Conservation (phyloP, 352 stramenopile genomes). For the Thalassiosira delicatula region DNA sequence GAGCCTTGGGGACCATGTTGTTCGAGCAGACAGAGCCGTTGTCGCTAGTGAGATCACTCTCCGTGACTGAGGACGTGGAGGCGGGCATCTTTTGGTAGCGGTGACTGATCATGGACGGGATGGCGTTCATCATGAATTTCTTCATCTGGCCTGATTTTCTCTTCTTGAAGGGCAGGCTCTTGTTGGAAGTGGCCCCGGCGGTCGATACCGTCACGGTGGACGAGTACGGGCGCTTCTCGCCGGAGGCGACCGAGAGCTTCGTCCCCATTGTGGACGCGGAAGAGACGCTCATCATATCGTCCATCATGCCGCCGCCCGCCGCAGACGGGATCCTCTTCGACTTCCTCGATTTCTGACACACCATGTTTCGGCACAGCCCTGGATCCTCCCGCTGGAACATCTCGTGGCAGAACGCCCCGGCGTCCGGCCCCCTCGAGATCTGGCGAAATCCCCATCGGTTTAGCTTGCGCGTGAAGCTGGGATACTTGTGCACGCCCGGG, state of each 20-base stretch:
- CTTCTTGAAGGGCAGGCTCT: slow-evolving; percentile 51
- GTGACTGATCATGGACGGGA: slow-evolving; percentile 41
- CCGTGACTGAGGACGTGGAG: slow-evolving; percentile 7
- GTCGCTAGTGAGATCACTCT: slow-evolving; percentile 30
- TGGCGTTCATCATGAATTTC: slow-evolving; percentile 17
- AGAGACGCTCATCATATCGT: slow-evolving; percentile 35
- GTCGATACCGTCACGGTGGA: slow-evolving; percentile 48
- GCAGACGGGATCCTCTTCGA: too few species aligned
- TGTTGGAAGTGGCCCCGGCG: slow-evolving; percentile 13
- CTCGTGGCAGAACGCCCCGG: slow-evolving; percentile 84
- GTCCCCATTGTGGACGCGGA: slow-evolving; percentile 37
- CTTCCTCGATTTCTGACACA: too few species aligned
- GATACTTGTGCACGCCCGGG: slow-evolving; percentile 83
- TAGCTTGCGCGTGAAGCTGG: slow-evolving; percentile 85
- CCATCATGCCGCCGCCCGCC: neutral
- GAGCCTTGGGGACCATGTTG: neutral
- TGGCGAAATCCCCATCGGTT: slow-evolving; percentile 86
- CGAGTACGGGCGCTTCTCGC: slow-evolving; percentile 18
- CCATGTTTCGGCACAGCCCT: slow-evolving; percentile 74
- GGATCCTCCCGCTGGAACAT: slow-evolving; percentile 66
- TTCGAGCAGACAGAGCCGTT: slow-evolving; percentile 32
- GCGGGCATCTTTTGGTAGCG: slow-evolving; percentile 13
- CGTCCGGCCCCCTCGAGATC: slow-evolving; percentile 77
- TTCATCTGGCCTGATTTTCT: slow-evolving; percentile 13
- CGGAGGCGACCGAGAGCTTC: slow-evolving; percentile 20